These are phyloP conservation scores for Boletus vermiculosoides DNA, from an alignment of 768 basidiomycete species.

Conservation along the genomic window DNA sequence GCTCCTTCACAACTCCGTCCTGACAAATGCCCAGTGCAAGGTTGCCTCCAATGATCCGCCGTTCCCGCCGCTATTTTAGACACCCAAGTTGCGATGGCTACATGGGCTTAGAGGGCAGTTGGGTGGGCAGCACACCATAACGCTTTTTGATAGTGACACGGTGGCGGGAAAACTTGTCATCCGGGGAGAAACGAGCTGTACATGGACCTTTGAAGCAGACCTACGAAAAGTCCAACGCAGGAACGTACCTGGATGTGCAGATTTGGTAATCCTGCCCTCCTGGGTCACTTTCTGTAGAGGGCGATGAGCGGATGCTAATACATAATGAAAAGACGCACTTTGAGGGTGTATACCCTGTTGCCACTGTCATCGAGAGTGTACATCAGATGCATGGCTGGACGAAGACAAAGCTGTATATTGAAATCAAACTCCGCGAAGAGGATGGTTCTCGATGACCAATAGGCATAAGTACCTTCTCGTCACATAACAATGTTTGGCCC, in stretches of 20 bases:
- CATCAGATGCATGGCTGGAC: conserved; percentile 91
- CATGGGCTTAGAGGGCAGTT: conserved; percentile 85
- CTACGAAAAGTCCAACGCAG: background rate
- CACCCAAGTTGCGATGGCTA: conserved; percentile 34
- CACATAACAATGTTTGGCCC: background rate
- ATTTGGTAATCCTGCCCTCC: conserved; percentile 83
- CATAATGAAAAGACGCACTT: conserved; percentile 49
- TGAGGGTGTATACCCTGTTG: conserved; percentile 88
- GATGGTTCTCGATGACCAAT: background rate
- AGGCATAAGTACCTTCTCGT: background rate
- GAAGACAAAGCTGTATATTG: background rate
- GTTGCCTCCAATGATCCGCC: background rate
- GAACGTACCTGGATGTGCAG: conserved; percentile 88
- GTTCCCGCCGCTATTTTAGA: background rate
- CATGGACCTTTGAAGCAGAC: background rate
- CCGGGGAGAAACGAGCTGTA: conserved; percentile 94
- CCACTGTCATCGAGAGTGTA: conserved; percentile 79
- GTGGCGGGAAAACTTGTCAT: conserved; percentile 98
- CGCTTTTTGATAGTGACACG: conserved; percentile 97
- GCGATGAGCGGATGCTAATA: conserved; percentile 1
- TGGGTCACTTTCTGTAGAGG: conserved; percentile 75
- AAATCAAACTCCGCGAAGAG: conserved; percentile 19
- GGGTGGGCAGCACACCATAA: conserved; percentile 84
- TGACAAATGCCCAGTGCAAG: background rate
- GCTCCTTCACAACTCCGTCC: background rate